A percentile compares a stretch with the other conserved stretches of the same genome.
Evolutionary conservation across 83 land plant genomes (phyloP).

Genomic region (Larix sibirica): DNA sequence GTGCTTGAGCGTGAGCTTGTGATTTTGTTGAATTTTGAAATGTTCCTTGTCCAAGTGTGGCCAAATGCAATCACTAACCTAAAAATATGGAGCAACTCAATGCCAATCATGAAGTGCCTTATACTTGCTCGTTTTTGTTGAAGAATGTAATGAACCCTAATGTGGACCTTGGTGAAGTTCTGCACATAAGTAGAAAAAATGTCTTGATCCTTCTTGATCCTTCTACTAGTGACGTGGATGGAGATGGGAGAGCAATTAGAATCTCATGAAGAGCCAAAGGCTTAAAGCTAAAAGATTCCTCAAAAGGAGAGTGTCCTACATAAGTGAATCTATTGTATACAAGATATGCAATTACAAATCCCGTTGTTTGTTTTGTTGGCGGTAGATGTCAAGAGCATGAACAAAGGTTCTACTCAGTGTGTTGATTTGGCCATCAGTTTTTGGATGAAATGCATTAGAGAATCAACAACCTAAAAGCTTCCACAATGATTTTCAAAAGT

Average conservation of each 20-base stretch:
- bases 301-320: neutral
- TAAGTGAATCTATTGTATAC: neutral
- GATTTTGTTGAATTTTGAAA: neutral
- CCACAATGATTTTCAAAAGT: neutral
- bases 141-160: neutral
- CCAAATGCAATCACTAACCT: neutral
- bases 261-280: neutral
- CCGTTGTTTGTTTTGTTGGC: neutral
- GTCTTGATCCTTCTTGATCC: neutral
- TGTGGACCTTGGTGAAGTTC: neutral
- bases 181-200: neutral
- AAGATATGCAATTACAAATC: neutral
- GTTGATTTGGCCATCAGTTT: neutral
- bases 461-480: neutral
- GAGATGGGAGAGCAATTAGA: neutral
- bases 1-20: neutral
- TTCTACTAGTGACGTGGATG: neutral
- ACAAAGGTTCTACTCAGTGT: neutral
- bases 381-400: neutral
- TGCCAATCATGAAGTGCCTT: neutral
- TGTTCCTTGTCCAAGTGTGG: neutral
- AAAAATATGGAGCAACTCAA: neutral
- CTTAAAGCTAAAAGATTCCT: neutral
- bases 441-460: neutral
- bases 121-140: neutral